A percentile compares a stretch with the other conserved stretches of the same genome.
Conservation (phyloP, 2,329 filamentous ascomycete genomes). For the Aspergillus fijiensis region DNA sequence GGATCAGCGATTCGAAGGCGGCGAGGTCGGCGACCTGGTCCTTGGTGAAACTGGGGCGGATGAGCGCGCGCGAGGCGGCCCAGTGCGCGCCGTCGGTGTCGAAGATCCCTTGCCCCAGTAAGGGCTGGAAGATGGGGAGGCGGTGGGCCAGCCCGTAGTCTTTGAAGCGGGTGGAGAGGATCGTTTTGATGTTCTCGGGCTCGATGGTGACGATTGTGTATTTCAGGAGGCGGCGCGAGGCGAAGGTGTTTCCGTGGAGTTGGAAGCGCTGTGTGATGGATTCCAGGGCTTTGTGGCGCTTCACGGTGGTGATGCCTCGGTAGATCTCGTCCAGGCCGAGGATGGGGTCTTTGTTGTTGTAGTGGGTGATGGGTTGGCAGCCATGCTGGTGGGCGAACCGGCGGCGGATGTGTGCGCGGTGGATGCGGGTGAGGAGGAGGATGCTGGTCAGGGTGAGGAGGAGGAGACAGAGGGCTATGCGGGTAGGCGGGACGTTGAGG, state of each 20-base stretch:
- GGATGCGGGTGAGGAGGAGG: no score
- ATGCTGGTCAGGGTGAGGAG: no score
- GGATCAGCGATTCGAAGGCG: neutral
- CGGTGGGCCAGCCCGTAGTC: neutral
- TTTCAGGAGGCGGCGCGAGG: neutral
- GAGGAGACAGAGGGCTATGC: no score
- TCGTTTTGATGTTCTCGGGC: neutral
- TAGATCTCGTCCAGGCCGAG: no score
- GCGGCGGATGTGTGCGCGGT: no score
- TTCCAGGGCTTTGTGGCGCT: no score
- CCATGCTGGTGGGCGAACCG: no score
- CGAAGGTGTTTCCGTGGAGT: neutral
- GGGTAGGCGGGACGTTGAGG: no score
- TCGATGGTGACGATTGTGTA: neutral
- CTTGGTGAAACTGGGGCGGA: slow-evolving; percentile 1
- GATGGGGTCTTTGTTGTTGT: no score
- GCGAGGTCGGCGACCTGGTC: slow-evolving; percentile 1
- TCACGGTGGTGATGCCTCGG: no score
- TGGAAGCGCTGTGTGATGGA: neutral
- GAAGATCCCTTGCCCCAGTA: slow-evolving; percentile 2
- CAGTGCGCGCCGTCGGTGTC: neutral
- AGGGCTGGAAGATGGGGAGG: neutral
- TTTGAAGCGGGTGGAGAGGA: neutral
- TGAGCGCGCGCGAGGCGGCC: slow-evolving; percentile 1
- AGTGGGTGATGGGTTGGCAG: no score